Conservation (phyloP, 2,329 filamentous ascomycete species). For the Seiridium cupressi region DNA sequence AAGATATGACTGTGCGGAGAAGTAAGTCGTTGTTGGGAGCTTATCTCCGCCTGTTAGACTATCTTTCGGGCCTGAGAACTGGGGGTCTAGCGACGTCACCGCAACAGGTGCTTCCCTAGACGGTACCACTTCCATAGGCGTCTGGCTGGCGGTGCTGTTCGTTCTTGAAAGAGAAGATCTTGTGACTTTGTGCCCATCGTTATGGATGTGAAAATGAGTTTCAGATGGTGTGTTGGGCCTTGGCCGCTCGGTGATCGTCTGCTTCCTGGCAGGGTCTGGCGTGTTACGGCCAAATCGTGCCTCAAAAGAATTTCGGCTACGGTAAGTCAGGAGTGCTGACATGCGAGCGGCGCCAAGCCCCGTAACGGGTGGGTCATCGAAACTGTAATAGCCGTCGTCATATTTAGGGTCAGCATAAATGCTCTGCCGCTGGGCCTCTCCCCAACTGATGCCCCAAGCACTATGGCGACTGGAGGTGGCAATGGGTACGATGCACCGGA, state of each 20-base stretch:
- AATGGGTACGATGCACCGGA: constrained; percentile 77
- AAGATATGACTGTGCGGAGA: constrained; percentile 95
- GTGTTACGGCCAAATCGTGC: constrained; percentile 91
- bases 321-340: constrained; percentile 93
- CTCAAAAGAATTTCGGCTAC: constrained; percentile 96
- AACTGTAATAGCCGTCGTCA: constrained; percentile 91
- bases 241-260: constrained; percentile 73
- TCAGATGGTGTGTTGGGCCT: constrained; percentile 63
- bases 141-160: constrained; percentile 33
- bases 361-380: constrained; percentile 80
- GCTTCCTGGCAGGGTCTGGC: constrained; percentile 78
- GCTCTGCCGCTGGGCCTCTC: constrained; percentile 83
- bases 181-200: constrained; percentile 72
- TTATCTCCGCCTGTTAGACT: constrained; percentile 50
- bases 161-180: constrained; percentile 48
- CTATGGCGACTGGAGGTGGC: constrained; percentile 83
- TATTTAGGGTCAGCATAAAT: constrained; percentile 99
- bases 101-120: constrained; percentile 27
- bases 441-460: constrained; percentile 90
- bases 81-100: constrained; percentile 50
- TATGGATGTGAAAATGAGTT: constrained; percentile 78
- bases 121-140: constrained; percentile 25
- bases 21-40: constrained; percentile 74
- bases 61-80: constrained; percentile 65
- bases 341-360: constrained; percentile 93